A percentile compares a stretch with the other conserved stretches of the same genome.
These are phyloP conservation scores for Penicillium robsamsonii DNA, from an alignment of 495 filamentous ascomycete species.

Conservation along the genomic window DNA sequence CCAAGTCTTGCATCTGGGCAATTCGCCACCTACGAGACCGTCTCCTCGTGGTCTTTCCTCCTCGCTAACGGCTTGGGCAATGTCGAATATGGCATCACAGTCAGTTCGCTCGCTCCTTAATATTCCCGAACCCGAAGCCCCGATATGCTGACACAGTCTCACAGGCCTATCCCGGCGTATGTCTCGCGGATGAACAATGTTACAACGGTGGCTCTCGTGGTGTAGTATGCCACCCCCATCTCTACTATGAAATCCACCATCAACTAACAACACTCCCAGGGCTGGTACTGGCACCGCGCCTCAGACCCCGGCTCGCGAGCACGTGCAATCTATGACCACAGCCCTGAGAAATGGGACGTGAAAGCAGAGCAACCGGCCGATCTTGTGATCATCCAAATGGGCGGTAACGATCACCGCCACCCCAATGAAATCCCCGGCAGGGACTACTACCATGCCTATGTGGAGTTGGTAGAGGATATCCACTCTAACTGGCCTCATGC, in stretches of 20 bases:
- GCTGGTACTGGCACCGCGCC: slow-evolving; percentile 65
- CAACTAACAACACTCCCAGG: slow-evolving; percentile 29
- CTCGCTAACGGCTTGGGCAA: slow-evolving; percentile 61
- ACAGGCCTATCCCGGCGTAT: slow-evolving; percentile 60
- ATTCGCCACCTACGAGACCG: slow-evolving; percentile 62
- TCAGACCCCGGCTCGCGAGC: slow-evolving; percentile 58
- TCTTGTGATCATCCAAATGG: slow-evolving; percentile 65
- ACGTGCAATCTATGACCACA: slow-evolving; percentile 47
- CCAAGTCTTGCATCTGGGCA: slow-evolving; percentile 47
- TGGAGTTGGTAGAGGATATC: slow-evolving; percentile 58
- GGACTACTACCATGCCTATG: slow-evolving; percentile 55
- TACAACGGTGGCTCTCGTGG: slow-evolving; percentile 44
- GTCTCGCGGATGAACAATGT: slow-evolving; percentile 56
- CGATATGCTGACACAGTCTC: background rate
- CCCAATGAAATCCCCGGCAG: slow-evolving; percentile 55
- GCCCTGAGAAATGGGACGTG: slow-evolving; percentile 61
- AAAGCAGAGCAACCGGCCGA: slow-evolving; percentile 57
- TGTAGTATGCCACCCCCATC: slow-evolving; percentile 23
- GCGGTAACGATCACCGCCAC: slow-evolving; percentile 63
- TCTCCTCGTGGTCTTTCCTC: slow-evolving; percentile 58
- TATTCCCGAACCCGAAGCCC: too few species aligned
- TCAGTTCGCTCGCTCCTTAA: slow-evolving; percentile 14
- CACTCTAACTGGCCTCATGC: slow-evolving; percentile 62
- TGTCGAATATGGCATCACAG: slow-evolving; percentile 60
- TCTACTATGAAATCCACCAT: background rate